Percentiles rank a stretch among this genome's conserved stretches.
phyloP scores from a whole-genome alignment of 2,329 filamentous ascomycete species.

The Canariomyces notabilis region DNA sequence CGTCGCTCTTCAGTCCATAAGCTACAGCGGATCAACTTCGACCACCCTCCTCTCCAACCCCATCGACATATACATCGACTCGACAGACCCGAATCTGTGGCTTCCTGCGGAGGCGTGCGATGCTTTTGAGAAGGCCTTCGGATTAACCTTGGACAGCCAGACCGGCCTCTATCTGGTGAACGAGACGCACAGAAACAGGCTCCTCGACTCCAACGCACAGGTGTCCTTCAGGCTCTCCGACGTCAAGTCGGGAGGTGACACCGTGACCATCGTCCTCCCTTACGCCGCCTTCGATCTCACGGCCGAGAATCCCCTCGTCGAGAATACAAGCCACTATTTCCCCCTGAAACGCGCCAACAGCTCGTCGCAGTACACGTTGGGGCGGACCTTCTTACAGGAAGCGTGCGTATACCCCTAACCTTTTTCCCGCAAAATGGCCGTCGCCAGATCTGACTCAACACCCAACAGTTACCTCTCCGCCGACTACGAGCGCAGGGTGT shows the following conservation, averaged over 20 bases:
- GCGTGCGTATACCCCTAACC: conserved; percentile 24
- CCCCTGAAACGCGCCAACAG: conserved; percentile 33
- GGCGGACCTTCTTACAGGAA: conserved; percentile 34
- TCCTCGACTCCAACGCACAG: conserved; percentile 30
- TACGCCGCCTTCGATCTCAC: conserved; percentile 32
- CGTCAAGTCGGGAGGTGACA: conserved; percentile 29
- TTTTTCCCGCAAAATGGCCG: neutral
- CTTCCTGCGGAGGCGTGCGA: conserved; percentile 30
- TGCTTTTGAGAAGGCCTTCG: conserved; percentile 33
- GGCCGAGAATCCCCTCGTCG: conserved; percentile 29
- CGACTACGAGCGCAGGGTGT: conserved; percentile 37
- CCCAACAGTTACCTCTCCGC: conserved; percentile 30
- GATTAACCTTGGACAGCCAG: conserved; percentile 26
- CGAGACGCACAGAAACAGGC: conserved; percentile 29
- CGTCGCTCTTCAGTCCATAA: conserved; percentile 35
- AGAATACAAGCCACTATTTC: conserved; percentile 30
- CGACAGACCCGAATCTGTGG: conserved; percentile 34
- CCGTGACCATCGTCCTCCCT: conserved; percentile 30
- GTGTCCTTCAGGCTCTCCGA: conserved; percentile 33
- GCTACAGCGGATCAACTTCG: conserved; percentile 32
- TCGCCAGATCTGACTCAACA: conserved; percentile 2
- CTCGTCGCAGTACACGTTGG: conserved; percentile 32
- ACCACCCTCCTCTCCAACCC: conserved; percentile 30
- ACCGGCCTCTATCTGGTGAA: conserved; percentile 33
- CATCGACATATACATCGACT: conserved; percentile 34